Evolutionary conservation across 1,284 basidiomycete species (phyloP), one percentile per base, ranked within the genome.

Genomic region (Volvariella volvacea): DNA sequence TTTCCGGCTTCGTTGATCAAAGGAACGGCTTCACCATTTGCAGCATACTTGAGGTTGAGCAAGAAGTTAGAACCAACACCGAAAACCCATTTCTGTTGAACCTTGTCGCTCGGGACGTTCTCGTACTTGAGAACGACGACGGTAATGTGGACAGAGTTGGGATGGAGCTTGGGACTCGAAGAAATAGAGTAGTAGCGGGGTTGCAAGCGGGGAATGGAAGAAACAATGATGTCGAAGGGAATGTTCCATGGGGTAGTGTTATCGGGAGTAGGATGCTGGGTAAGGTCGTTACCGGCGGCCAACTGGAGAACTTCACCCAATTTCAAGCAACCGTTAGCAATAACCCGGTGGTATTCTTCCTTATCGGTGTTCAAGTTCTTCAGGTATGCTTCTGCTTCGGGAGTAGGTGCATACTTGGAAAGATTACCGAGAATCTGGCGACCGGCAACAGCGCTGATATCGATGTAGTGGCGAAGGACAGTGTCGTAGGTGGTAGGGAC

Each of bases 111-210:
- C 22, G 72, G 57, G 14, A 77, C 56, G 9, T 88, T 87, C 61
- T 92, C 70, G 64, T 93, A 95, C 63, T 92, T 90, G 60, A 95
- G 81, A 9, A 97, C 92, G 42, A 99, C 95, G 44, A 83, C 89
- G 15, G 96, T 99, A 56, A 95, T 84, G 66, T 99, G 95, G 51
- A 99, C 90, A 3, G 87, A 73, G 52, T 80, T 83, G 31, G 93
- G 83, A 64, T 92, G 65, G 36, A 98, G 72, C 65, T 98, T 98
- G 41, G 96, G 92, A 50, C 88, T 92, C 19, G 93, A 97, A 12
- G 95, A 97, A 66, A 99, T 99, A 34, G 96, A 99, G 68, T 97
- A 99, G 74, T 89, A 99, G 48, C 95, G 87, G 31, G 95, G 94
- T 60, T 96, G 92, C 16, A 99, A 78, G 53, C 95, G 92, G 30